Evolutionary conservation across 495 filamentous ascomycete species (phyloP).

Genomic region (Clavariopsis aquatica): DNA sequence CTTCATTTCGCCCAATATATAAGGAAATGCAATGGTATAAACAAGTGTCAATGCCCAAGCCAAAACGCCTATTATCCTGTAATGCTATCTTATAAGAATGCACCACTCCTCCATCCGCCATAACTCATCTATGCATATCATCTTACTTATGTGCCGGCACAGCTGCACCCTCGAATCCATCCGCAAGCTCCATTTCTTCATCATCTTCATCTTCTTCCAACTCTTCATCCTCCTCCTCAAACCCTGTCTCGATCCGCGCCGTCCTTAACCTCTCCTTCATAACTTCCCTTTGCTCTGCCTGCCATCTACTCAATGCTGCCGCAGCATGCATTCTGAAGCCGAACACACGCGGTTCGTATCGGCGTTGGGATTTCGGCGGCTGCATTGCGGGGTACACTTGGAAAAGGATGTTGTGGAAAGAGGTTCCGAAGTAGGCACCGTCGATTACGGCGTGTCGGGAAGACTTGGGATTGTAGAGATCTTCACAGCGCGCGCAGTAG

Average conservation of each 20-base stretch:
- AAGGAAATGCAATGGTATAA: background rate
- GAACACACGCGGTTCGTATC: conserved; percentile 86
- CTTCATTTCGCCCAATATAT: background rate
- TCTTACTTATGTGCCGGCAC: background rate
- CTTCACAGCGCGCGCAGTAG: conserved; percentile 95
- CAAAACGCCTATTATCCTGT: background rate
- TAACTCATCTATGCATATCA: background rate
- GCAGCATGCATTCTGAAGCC: conserved; percentile 93
- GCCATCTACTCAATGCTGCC: conserved; percentile 88
- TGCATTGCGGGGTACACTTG: conserved; percentile 92
- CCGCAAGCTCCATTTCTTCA: conserved; percentile 40
- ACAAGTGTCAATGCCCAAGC: background rate
- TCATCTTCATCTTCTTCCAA: conserved; percentile 49
- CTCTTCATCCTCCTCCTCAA: conserved; percentile 59
- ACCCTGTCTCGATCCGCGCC: conserved; percentile 57
- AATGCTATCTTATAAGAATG: background rate
- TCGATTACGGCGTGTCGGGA: conserved; percentile 93
- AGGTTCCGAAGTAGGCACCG: conserved; percentile 95
- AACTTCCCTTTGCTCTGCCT: conserved; percentile 74
- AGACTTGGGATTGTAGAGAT: conserved; percentile 98
- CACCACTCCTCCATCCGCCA: background rate
- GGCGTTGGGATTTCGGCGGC: conserved; percentile 77
- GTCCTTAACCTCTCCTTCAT: conserved; percentile 68
- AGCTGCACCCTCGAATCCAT: conserved; percentile 24
- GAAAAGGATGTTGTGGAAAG: conserved; percentile 98